These are phyloP conservation scores for Herpetomonas tarakana DNA, from an alignment of 208 protist species.

Conservation along the genomic window DNA sequence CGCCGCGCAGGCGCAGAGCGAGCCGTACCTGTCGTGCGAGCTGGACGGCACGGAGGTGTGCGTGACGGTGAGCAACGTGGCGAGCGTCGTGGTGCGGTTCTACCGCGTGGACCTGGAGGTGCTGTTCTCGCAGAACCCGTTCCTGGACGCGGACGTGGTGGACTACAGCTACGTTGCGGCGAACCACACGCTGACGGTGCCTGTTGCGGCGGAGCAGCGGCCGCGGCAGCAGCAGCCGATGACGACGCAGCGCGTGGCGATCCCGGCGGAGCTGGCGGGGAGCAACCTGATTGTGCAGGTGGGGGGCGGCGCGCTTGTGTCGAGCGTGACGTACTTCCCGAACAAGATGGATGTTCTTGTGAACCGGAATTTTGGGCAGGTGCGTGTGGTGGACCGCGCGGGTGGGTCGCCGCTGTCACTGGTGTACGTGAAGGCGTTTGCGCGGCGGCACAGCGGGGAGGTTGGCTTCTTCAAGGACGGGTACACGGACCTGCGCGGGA, in stretches of 20 bases:
- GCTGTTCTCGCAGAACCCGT: conserved; percentile 15
- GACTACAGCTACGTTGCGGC: conserved; percentile 15
- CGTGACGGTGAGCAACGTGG: conserved; percentile 6
- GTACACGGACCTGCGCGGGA: conserved; percentile 19
- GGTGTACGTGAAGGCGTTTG: conserved; percentile 18
- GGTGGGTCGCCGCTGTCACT: conserved; percentile 6
- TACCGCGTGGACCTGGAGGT: conserved; percentile 16
- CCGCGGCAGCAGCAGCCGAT: too few relatives aligned
- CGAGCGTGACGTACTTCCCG: conserved; percentile 13
- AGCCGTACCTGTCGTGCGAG: conserved; percentile 11
- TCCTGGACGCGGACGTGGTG: conserved; percentile 5
- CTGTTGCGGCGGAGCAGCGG: background rate
- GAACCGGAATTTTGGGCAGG: conserved; percentile 6
- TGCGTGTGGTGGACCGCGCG: conserved; percentile 8
- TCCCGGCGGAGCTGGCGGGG: conserved; percentile 1
- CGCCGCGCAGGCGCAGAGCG: background rate
- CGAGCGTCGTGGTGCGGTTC: background rate
- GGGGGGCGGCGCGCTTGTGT: conserved; percentile 4
- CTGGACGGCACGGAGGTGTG: conserved; percentile 2
- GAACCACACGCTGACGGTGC: conserved; percentile 5
- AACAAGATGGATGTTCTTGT: conserved; percentile 8
- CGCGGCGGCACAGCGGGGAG: background rate
- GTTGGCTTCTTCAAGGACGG: conserved; percentile 21
- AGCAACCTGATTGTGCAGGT: conserved; percentile 14
- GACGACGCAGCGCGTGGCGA: background rate